Base-by-base conservation (phyloP, 306 rosid species). In the Citrullus amarus region DNA sequence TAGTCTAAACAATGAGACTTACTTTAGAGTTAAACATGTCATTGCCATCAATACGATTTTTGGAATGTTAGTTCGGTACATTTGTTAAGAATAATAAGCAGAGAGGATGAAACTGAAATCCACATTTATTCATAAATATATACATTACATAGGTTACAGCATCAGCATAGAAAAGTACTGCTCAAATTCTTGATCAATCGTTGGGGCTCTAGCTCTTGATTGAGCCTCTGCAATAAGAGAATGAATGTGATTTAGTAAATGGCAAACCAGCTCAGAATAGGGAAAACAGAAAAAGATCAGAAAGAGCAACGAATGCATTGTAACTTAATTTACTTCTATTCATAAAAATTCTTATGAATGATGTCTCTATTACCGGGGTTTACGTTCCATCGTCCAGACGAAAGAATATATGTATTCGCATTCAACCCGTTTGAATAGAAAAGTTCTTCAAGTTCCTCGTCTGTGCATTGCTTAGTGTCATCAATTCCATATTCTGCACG, bases 181-280 rank as follows among this genome's bases (percentile, higher is more conserved):
- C 89, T 92, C 98, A 44, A 94, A 94, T 79, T 94, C 98, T 84
- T 89, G 91, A 85, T 94, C 97, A 58, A 92, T 94, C 13, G 98
- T 94, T n/a, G 98, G 95, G 61, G 83, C 77, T 87, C 87, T 86
- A 67, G 72, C 38, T 12, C 75, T 84, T 30, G 96, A 86, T 85
- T 89, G 82, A 85, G 79, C 90, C 80, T 92, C 95, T 94, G 92
- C 89, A 88, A 76, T 62, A 81, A 82, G 20, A 28, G 61, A 82
- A 85, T 15, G 50, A 6, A 44, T 32, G 6, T 57, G 79, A 38
- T 36, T 56, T 12, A 57, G 38, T 57, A 38, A 15, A 38, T 76
- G 38, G 25, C 22, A 0, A 63, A 73, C 63, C 56, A 7, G 1
- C 46, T 43, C 46, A 36, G 5, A 36, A 36, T 36, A 36, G 39